phyloP scores from a whole-genome alignment of 1,284 basidiomycete species.

The Trichosporon sp. region DNA sequence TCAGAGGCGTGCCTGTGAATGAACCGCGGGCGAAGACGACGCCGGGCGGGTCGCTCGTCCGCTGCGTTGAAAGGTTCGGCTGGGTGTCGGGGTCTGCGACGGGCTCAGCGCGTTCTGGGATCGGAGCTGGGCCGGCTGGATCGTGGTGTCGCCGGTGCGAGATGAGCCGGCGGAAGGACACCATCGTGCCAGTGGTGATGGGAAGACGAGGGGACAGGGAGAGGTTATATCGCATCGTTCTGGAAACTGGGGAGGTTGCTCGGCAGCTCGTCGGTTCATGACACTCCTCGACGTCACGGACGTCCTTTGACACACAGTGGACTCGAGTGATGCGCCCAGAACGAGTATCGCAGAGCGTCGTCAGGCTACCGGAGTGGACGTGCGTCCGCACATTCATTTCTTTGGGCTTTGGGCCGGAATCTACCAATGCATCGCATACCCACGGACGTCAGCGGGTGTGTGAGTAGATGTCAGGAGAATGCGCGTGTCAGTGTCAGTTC shows the following conservation, averaged over 20 bases:
- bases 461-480: neutral
- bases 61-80: neutral
- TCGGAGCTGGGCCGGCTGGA: neutral
- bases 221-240: neutral
- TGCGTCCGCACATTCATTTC: neutral
- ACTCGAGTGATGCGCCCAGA: neutral
- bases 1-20: conserved; percentile 2
- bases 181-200: neutral
- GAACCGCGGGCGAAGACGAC: neutral
- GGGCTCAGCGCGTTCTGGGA: no score
- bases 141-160: neutral
- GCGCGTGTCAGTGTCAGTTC: neutral
- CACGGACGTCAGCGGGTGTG: neutral
- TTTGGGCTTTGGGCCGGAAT: neutral
- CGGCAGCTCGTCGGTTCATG: neutral
- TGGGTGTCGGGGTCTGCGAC: no score
- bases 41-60: neutral
- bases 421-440: neutral
- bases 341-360: no score
- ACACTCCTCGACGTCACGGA: neutral
- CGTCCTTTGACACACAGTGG: neutral
- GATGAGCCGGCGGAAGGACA: neutral
- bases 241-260: neutral
- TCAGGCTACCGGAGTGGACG: no score
- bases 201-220: neutral